phyloP scores from a whole-genome alignment of 140 eudicot genomes.

The Senecio squalidus region DNA sequence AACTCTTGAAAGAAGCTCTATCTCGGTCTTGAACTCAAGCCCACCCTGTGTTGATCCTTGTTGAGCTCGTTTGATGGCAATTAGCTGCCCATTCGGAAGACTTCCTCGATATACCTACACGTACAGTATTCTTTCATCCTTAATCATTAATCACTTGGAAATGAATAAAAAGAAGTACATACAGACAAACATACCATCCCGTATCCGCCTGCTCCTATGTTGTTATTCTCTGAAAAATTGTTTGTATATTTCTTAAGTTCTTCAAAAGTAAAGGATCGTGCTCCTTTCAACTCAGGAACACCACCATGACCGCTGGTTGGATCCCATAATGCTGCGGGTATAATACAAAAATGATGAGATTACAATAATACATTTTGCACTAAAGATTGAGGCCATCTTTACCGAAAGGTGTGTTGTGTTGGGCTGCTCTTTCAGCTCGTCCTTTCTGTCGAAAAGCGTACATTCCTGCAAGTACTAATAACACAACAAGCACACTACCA shows the following conservation, averaged over 20 bases:
- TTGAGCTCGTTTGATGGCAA: conserved; percentile 73
- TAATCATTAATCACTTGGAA: background rate
- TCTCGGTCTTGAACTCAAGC: conserved; percentile 77
- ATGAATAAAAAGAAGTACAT: background rate
- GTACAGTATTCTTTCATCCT: background rate
- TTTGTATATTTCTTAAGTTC: conserved; percentile 55
- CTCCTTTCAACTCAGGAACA: conserved; percentile 64
- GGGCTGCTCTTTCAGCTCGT: conserved; percentile 45
- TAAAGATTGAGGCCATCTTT: conserved; percentile 10
- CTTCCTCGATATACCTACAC: conserved; percentile 71
- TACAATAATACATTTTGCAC: background rate
- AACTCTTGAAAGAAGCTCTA: conserved; percentile 85
- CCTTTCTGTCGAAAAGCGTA: conserved; percentile 49
- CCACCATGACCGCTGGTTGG: conserved; percentile 36
- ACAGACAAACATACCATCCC: conserved; percentile 54
- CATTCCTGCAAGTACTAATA: conserved; percentile 40
- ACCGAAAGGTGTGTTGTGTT: conserved; percentile 61
- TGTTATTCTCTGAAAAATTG: conserved; percentile 58
- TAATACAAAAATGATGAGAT: conserved; percentile 1
- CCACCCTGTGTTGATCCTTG: conserved; percentile 68
- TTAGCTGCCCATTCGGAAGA: conserved; percentile 49
- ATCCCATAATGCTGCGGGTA: conserved; percentile 60
- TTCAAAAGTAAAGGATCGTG: conserved; percentile 56
- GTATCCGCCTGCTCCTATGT: conserved; percentile 67
- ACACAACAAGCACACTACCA: conserved; percentile 42